Base-by-base conservation (phyloP, 352 stramenopile species). In the Globisporangium camurandrum region DNA sequence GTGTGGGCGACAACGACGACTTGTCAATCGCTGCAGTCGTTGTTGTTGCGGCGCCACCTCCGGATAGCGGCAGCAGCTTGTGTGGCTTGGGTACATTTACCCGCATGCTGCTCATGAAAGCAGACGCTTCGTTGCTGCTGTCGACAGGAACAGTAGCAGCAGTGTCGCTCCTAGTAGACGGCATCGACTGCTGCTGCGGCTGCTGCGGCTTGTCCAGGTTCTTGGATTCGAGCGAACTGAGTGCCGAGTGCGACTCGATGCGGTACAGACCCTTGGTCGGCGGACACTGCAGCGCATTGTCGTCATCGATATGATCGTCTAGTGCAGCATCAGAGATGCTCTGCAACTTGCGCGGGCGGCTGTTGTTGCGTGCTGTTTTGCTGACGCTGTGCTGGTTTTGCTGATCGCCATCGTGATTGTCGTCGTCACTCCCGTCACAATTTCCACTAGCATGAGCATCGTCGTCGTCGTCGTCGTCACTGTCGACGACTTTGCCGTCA, bases 161-260 rank as follows among this genome's bases (percentile, higher is more conserved):
- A 12, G 12, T 17, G 7, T 48, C 6, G 12, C 5, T 34, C 6
- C 30, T 34, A 12, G 30, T 39, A 5, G 5, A 11, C 12, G 3
- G 24, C 19, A 19, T 14, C 7, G 39, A 45, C 23, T 26, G 23
- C 28, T 20, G 33, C 14, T 24, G 16, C 45, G 42, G 40, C 4
- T 33, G 45, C 6, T 41, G 36, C 31, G 59, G 40, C 31, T 57
- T 58, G 5, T 66, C 57, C 7, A 72, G 37, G 43, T 77, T 45
- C 46, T 71, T 78, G 2, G 66, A 47, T 11, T 79, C 68, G 8
- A 86, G 58, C 22, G 72, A 81, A 36, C 60, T 77, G 28, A 86
- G 55, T 20, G 69, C 62, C n/a, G 74, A 83, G 51, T 86, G 73
- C 19, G 74, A 86, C 42, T 86, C 66, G 43, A 86, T 86, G 28